Percentiles rank a stretch among this genome's conserved stretches.
Evolutionary conservation across 1,284 basidiomycete genomes (phyloP).

Genomic region (Apiotrichum laibachii): DNA sequence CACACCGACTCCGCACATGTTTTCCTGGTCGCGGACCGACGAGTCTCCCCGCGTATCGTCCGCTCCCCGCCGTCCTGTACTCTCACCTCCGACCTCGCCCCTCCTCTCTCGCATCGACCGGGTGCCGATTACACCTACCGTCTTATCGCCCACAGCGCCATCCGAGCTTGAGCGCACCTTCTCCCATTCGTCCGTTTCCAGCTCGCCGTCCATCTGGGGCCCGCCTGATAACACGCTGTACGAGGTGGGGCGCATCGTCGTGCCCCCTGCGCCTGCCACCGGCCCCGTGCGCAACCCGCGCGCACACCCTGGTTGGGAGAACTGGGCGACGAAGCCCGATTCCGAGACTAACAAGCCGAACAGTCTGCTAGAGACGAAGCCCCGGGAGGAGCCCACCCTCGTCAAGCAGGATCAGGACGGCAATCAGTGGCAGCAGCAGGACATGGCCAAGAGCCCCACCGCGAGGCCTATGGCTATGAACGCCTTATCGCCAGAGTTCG

Average conservation of each 20-base stretch:
- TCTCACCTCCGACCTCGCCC: too few relatives aligned
- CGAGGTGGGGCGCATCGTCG: background rate
- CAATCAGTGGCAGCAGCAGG: too few relatives aligned
- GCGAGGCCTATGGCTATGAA: too few relatives aligned
- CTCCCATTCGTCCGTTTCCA: background rate
- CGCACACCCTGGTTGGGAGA: background rate
- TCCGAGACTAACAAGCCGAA: background rate
- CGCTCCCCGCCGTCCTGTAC: too few relatives aligned
- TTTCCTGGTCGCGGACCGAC: background rate
- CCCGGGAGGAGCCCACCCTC: background rate
- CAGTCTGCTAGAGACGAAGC: background rate
- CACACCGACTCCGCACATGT: slow-evolving; percentile 10
- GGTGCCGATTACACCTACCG: too few relatives aligned
- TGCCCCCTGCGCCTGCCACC: background rate
- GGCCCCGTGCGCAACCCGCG: background rate
- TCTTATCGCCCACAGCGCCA: too few relatives aligned
- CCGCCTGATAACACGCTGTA: background rate
- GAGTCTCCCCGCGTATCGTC: background rate
- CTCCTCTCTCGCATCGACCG: too few relatives aligned
- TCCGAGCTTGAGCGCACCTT: background rate
- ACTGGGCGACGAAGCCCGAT: background rate
- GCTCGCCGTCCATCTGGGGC: slow-evolving; percentile 1
- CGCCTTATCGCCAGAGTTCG: too few relatives aligned
- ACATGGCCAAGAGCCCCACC: too few relatives aligned
- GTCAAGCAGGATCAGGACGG: background rate